phyloP scores from a whole-genome alignment of 768 basidiomycete species.

The Panus rudis region DNA sequence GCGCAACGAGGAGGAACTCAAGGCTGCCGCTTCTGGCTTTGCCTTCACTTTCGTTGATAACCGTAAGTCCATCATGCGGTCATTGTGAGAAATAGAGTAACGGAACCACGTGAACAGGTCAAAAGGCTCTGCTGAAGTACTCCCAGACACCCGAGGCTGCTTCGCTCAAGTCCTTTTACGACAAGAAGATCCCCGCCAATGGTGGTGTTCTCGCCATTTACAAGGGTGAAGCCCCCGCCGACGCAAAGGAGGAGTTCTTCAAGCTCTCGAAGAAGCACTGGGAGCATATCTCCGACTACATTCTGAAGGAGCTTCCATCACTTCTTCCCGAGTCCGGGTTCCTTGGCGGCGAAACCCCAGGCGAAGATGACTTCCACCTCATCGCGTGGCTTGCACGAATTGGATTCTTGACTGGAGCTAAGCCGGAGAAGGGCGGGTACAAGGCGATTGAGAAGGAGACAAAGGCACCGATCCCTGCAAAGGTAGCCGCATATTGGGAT shows the following conservation, averaged over 20 bases:
- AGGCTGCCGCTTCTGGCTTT: conserved; percentile 28
- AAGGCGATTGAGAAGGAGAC: conserved; percentile 33
- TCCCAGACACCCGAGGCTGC: conserved; percentile 27
- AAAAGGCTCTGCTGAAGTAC: conserved; percentile 34
- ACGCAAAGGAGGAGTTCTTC: conserved; percentile 34
- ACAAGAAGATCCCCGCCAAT: conserved; percentile 33
- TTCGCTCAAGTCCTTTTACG: conserved; percentile 37
- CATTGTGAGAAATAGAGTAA: not conserved
- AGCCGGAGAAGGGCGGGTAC: conserved; percentile 30
- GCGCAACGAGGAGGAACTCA: conserved; percentile 41
- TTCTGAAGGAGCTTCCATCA: conserved; percentile 32
- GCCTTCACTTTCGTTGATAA: conserved; percentile 28
- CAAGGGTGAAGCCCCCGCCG: conserved; percentile 29
- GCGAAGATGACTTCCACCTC: conserved; percentile 52
- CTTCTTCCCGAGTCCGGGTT: conserved; percentile 38
- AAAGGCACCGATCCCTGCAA: conserved; percentile 29
- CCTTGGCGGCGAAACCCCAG: conserved; percentile 38
- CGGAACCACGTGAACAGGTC: conserved; percentile 25
- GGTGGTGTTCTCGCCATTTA: conserved; percentile 35
- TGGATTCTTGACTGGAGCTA: conserved; percentile 30
- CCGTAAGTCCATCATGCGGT: conserved; percentile 28
- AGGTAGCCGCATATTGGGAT: conserved; percentile 35
- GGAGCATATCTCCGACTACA: conserved; percentile 29
- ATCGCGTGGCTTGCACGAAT: conserved; percentile 47
- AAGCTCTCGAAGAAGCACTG: conserved; percentile 31